phyloP scores from a whole-genome alignment of 768 basidiomycete genomes.

The Punctularia strigosozonata region DNA sequence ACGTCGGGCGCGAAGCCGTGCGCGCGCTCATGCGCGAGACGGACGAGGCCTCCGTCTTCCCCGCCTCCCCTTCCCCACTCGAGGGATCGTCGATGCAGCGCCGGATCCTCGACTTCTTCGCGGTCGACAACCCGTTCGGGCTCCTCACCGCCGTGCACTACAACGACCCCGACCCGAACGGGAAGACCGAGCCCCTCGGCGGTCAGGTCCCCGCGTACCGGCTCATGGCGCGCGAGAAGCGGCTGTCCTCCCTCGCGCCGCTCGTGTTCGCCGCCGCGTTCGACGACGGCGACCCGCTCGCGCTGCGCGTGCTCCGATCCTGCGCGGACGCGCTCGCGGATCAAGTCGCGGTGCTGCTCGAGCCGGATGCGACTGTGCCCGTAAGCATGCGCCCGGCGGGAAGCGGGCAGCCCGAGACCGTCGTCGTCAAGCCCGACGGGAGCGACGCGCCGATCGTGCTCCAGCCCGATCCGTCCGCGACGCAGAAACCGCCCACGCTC shows the following conservation, averaged over 20 bases:
- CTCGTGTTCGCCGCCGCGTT: conserved; percentile 74
- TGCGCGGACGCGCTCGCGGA: conserved; percentile 45
- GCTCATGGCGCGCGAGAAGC: conserved; percentile 47
- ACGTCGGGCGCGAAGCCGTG: conserved; percentile 66
- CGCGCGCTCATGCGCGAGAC: conserved; percentile 51
- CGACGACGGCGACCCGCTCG: conserved; percentile 52
- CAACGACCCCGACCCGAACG: conserved; percentile 35
- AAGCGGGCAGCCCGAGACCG: conserved; percentile 8
- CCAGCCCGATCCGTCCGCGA: conserved; percentile 1
- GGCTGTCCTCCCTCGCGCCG: conserved; percentile 62
- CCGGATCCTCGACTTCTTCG: conserved; percentile 43
- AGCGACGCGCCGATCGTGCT: too few species aligned
- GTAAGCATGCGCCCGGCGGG: conserved; percentile 14
- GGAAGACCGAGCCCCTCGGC: conserved; percentile 6
- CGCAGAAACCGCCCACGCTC: conserved; percentile 3
- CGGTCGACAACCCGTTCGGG: conserved; percentile 45
- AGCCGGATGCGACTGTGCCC: conserved; percentile 20
- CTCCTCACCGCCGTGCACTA: conserved; percentile 53
- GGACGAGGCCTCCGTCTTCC: conserved; percentile 32
- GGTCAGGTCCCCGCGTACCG: conserved; percentile 10
- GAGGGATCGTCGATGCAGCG: conserved; percentile 23
- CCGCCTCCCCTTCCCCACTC: not conserved
- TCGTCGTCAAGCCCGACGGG: not conserved
- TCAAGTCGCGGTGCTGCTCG: conserved; percentile 44
- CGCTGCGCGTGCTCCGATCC: conserved; percentile 40